These are phyloP conservation scores for Irpex lacteus DNA, from an alignment of 1,284 basidiomycete species.

Conservation along the genomic window DNA sequence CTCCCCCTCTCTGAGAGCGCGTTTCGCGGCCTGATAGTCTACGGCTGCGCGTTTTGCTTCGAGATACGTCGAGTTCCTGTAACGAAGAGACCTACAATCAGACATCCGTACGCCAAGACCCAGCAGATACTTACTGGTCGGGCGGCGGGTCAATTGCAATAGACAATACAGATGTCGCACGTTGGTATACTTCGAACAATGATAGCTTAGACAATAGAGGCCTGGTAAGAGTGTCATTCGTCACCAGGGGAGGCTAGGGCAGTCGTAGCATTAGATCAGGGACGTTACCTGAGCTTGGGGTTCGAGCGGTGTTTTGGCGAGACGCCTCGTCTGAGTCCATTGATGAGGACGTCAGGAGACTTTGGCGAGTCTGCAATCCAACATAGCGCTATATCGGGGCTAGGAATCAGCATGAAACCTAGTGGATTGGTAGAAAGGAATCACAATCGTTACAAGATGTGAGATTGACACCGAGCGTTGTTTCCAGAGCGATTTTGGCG, in stretches of 20 bases:
- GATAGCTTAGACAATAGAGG: constrained; percentile 32
- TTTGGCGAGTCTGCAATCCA: constrained; percentile 56
- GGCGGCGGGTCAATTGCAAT: background rate
- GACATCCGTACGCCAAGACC: background rate
- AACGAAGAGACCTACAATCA: background rate
- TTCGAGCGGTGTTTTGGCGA: constrained; percentile 64
- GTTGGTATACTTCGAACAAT: constrained; percentile 23
- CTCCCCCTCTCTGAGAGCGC: background rate
- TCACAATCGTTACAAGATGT: constrained; percentile 69
- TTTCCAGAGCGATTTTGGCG: constrained; percentile 43
- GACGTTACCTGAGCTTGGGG: constrained; percentile 56
- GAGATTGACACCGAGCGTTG: constrained; percentile 10
- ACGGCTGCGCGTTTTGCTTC: background rate
- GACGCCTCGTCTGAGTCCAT: constrained; percentile 74
- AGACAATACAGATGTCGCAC: background rate
- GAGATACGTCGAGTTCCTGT: constrained; percentile 3
- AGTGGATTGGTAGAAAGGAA: constrained; percentile 14
- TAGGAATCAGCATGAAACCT: constrained; percentile 4
- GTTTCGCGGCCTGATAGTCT: constrained; percentile 14
- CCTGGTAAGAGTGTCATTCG: constrained; percentile 15
- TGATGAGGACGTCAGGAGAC: constrained; percentile 62
- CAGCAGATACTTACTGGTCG: constrained; percentile 1
- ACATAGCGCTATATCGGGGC: constrained; percentile 50
- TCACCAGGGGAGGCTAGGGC: background rate
- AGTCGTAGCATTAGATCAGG: background rate